Percentiles rank a stretch among this genome's conserved stretches.
Conservation (phyloP, 805 yeast genomes). For the Kockiozyma suomiensis region DNA sequence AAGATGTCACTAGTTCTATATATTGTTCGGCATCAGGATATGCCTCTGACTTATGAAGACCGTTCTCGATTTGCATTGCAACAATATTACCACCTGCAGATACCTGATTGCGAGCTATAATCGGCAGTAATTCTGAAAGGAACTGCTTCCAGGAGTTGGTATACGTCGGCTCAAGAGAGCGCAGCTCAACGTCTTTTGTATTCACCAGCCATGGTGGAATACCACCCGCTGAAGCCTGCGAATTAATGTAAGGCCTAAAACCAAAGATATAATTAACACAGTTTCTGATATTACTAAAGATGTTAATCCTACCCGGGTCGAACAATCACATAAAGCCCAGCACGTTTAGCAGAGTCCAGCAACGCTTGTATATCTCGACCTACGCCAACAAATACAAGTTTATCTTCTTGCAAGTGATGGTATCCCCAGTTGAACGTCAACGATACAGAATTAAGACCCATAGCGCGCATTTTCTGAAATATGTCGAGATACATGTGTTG, state of each 20-base stretch:
- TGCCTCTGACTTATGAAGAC: not conserved
- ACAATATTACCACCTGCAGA: constrained; percentile 20
- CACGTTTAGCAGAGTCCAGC: constrained; percentile 20
- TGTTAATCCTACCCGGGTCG: constrained; percentile 19
- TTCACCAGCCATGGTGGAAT: constrained; percentile 23
- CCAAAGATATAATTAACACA: too few species aligned
- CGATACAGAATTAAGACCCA: constrained; percentile 25
- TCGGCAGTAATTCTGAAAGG: constrained; percentile 14
- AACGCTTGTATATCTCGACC: constrained; percentile 24
- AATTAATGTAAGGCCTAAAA: constrained; percentile 19
- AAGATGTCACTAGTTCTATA: constrained; percentile 5
- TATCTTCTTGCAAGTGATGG: constrained; percentile 12
- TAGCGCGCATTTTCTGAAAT: constrained; percentile 30
- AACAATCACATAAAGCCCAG: constrained; percentile 27
- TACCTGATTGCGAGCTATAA: constrained; percentile 21
- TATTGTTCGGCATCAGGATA: constrained; percentile 16
- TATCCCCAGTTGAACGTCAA: constrained; percentile 28
- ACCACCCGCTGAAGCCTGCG: constrained; percentile 27
- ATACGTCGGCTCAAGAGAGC: constrained; percentile 10
- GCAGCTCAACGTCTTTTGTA: constrained; percentile 12
- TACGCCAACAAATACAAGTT: constrained; percentile 10
- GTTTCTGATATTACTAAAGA: not conserved
- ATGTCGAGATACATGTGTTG: constrained; percentile 22
- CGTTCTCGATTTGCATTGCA: constrained; percentile 27
- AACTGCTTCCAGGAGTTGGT: constrained; percentile 20